Evolutionary conservation across 1,139 yeast species (phyloP).

Genomic region (Maudiozyma humilis): DNA sequence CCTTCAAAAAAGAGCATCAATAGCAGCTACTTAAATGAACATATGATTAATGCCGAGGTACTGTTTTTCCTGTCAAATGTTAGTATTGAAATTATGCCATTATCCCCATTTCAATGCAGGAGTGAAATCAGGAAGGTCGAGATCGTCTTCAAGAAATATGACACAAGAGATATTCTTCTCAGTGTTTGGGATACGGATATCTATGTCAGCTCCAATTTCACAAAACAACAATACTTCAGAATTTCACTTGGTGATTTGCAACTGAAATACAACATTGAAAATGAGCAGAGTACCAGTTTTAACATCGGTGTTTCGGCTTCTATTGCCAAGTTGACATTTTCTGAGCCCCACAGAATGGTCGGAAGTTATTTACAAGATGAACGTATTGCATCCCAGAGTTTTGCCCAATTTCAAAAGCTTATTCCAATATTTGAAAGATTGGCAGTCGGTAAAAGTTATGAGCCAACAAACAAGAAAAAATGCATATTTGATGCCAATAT

Average conservation of each 20-base stretch:
- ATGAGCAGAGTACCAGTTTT: constrained; percentile 7
- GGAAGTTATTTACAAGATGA: constrained; percentile 24
- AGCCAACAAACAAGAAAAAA: neutral
- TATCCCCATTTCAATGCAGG: constrained; percentile 21
- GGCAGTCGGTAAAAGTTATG: neutral
- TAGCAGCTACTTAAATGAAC: constrained; percentile 1
- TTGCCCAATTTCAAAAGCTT: constrained; percentile 12
- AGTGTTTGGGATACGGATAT: constrained; percentile 22
- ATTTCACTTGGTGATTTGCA: constrained; percentile 22
- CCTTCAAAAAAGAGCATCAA: constrained; percentile 1
- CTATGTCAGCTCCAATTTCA: constrained; percentile 21
- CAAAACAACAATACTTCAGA: constrained; percentile 24
- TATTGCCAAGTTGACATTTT: constrained; percentile 22
- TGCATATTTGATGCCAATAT: constrained; percentile 15
- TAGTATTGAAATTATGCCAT: constrained; percentile 22
- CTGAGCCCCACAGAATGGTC: constrained; percentile 24
- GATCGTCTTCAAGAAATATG: constrained; percentile 16
- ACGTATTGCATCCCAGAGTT: constrained; percentile 19
- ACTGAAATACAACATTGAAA: constrained; percentile 11
- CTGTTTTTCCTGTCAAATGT: constrained; percentile 18
- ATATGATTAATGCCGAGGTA: constrained; percentile 11
- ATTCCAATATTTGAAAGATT: constrained; percentile 7
- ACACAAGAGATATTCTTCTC: constrained; percentile 13
- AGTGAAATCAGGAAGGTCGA: constrained; percentile 21
- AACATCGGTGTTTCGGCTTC: constrained; percentile 19